Conservation (phyloP, 257 asterid genomes). For the Jacaranda mimosifolia region DNA sequence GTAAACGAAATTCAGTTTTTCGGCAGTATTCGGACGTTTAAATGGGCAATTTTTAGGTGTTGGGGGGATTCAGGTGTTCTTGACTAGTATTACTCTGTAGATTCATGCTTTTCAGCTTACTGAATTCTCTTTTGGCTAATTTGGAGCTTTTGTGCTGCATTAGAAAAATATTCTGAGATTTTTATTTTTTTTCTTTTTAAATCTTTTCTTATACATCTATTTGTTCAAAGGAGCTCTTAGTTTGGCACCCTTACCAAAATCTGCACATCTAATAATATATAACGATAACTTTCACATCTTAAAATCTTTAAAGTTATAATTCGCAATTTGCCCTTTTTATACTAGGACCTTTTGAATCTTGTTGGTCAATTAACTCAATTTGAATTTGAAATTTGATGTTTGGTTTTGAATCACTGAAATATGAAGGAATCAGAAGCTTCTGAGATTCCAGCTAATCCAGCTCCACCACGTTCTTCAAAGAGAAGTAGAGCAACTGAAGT, state of each 20-base stretch:
- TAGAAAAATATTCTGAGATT: no score
- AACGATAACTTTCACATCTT: neutral
- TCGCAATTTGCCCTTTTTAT: neutral
- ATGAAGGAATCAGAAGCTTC: slow-evolving; percentile 68
- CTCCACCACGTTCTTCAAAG: slow-evolving; percentile 74
- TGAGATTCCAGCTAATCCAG: slow-evolving; percentile 49
- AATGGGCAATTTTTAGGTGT: neutral
- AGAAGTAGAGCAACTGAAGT: slow-evolving; percentile 95
- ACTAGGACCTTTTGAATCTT: neutral
- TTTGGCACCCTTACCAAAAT: no score
- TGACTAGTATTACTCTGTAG: no score
- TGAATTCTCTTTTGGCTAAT: no score
- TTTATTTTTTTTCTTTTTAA: no score
- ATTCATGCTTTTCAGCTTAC: no score
- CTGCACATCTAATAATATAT: no score
- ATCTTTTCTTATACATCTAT: no score
- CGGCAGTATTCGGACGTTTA: neutral
- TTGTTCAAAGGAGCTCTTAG: no score
- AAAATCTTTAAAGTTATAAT: neutral
- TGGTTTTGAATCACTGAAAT: slow-evolving; percentile 25
- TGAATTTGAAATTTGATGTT: slow-evolving; percentile 26
- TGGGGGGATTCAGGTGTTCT: no score
- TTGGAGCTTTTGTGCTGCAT: no score
- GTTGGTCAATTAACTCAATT: slow-evolving; percentile 13
- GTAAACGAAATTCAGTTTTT: slow-evolving; percentile 30